These are phyloP conservation scores for Lycium barbarum DNA, from an alignment of 257 asterid species.

Conservation along the genomic window DNA sequence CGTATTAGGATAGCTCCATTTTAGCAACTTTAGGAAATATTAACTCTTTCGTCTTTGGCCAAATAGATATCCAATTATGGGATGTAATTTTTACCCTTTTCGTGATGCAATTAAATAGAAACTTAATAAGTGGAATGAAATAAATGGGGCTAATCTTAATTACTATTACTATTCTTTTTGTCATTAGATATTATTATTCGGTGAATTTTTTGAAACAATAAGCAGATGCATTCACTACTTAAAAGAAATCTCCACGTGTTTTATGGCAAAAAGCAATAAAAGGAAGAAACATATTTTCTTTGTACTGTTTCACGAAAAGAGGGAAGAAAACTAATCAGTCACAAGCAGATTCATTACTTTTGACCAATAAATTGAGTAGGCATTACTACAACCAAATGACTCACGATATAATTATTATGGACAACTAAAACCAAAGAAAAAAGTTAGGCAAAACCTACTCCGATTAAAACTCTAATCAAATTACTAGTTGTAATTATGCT, in stretches of 20 bases:
- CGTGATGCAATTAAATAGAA: not conserved
- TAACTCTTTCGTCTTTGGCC: too few relatives aligned
- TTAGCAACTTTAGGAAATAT: conserved; percentile 15
- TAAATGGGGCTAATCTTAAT: not conserved
- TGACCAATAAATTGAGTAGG: conserved; percentile 44
- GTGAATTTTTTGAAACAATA: not conserved
- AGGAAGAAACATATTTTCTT: not conserved
- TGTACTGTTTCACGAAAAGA: not conserved
- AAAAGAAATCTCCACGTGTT: not conserved
- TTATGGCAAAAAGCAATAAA: not conserved
- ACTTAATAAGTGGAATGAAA: not conserved
- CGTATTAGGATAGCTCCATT: conserved; percentile 6
- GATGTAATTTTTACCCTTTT: not conserved
- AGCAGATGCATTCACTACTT: not conserved
- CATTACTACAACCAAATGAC: conserved; percentile 45
- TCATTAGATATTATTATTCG: not conserved
- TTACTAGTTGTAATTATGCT: not conserved
- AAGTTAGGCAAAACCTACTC: not conserved
- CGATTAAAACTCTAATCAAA: not conserved
- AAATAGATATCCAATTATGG: not conserved
- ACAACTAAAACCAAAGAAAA: conserved; percentile 37
- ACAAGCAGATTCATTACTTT: conserved; percentile 34
- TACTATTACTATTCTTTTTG: not conserved
- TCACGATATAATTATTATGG: conserved; percentile 29
- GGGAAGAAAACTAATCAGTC: not conserved